Evolutionary conservation across 495 filamentous ascomycete genomes (phyloP), one percentile per base, ranked within the genome.

Genomic region (Penicillium mononematosum): DNA sequence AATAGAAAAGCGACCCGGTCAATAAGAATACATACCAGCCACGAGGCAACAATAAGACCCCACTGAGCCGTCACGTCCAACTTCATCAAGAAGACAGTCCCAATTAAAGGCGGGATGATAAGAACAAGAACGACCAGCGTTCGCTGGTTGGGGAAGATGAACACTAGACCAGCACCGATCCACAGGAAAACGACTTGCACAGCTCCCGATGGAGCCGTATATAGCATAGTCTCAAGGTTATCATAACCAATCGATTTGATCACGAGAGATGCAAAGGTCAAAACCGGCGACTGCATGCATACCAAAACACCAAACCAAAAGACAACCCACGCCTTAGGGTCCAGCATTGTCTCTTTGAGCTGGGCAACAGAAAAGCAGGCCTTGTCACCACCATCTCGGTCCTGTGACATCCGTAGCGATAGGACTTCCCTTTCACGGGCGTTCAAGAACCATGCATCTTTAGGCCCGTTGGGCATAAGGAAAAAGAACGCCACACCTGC

Each of bases 341-440:
- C 86, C 5, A 75, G 14, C 12, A 81, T 29, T 2, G 82, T 73
- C 58, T 88, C 86, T 27, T 61, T 69, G 5, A 86, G 64, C 63
- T 88, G 86, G 32, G 71, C 62, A 10, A 62, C 56, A 52, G 85
- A 86, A 58, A 88, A 70, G 22, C 71, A 68, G 5, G 78, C 79
- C 49, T 82, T 83, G 66, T 87, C 83, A 22, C 85, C 76, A 22
- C 84, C 85, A 1, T 84, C 85, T 48, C 78, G 76, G 53, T 87
- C 84, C 5, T 69, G 64, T 16, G 81, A 72, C 45, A 87, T 78
- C 4, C 84, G 75, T 34, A 79, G 73, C 8, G 82, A 71, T 41
- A 84, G 75, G 29, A 86, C 59, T 42, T 73, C 66, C 59, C 81
- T 81, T 53, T 85, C 81, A 24, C 77, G 72, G 10, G 76, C 68